Evolutionary conservation across 2,329 filamentous ascomycete species (phyloP).

Genomic region (Diaporthe batatas): DNA sequence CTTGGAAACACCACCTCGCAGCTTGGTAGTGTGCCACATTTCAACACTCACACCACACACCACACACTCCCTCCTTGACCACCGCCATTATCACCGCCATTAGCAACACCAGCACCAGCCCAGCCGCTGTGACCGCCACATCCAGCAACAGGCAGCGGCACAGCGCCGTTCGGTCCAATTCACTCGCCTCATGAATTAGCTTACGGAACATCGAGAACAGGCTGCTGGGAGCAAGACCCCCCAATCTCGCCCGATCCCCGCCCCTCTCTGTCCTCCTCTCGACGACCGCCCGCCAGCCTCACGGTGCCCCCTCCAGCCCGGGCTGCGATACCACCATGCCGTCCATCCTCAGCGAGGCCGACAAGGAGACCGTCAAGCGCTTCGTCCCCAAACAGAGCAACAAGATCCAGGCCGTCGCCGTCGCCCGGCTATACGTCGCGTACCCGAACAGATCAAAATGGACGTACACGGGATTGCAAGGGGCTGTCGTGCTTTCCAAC

Average conservation of each 20-base stretch:
- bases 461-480: constrained; percentile 94
- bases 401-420: constrained; percentile 97
- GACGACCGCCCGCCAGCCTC: constrained; percentile 43
- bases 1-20: constrained; percentile 32
- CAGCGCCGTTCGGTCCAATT: constrained; percentile 1
- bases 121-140: constrained; percentile 3
- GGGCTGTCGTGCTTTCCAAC: constrained; percentile 90
- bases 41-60: constrained; percentile 33
- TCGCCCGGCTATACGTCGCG: constrained; percentile 93
- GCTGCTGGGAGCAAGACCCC: constrained; percentile 34
- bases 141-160: constrained; percentile 18
- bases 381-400: constrained; percentile 93
- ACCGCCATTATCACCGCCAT: background rate
- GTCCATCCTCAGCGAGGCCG: constrained; percentile 85
- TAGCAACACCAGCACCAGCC: constrained; percentile 2
- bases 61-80: background rate
- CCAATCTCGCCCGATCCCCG: constrained; percentile 8
- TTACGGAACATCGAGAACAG: constrained; percentile 28
- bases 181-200: constrained; percentile 29
- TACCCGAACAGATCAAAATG: constrained; percentile 88
- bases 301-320: constrained; percentile 20
- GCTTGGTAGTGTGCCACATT: constrained; percentile 20
- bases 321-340: constrained; percentile 60
- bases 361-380: constrained; percentile 97
- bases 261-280: constrained; percentile 12